phyloP scores from a whole-genome alignment of 2,329 filamentous ascomycete genomes.

The Aspergillus costaricaensis region DNA sequence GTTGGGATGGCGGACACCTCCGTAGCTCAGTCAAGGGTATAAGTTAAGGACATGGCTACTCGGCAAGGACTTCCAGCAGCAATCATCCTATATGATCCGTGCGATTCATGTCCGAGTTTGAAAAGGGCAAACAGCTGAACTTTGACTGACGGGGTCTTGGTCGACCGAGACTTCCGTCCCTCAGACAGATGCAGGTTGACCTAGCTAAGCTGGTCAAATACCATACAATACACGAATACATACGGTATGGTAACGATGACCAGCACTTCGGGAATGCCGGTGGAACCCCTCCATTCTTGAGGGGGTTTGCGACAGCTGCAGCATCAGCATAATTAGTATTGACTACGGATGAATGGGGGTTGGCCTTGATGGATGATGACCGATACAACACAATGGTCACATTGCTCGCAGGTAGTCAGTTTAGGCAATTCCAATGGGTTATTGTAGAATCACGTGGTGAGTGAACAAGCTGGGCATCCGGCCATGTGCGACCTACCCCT shows the following conservation, averaged over 20 bases:
- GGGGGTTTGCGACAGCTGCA: slow-evolving; percentile 20
- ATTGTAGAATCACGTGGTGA: slow-evolving; percentile 2
- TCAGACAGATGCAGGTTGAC: not conserved
- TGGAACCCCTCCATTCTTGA: slow-evolving; percentile 18
- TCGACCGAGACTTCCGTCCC: not conserved
- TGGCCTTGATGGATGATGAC: not conserved
- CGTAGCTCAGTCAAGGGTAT: not conserved
- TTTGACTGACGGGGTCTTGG: not conserved
- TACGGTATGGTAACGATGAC: slow-evolving; percentile 12
- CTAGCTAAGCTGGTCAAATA: not conserved
- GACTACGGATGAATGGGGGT: slow-evolving; percentile 4
- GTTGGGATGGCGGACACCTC: not conserved
- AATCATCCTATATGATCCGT: not conserved
- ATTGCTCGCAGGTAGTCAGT: not conserved
- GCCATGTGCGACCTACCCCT: slow-evolving; percentile 17
- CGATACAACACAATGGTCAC: not conserved
- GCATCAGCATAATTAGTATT: slow-evolving; percentile 7
- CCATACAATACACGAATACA: not conserved
- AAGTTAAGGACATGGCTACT: not conserved
- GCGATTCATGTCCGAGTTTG: not conserved
- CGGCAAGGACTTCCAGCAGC: not conserved
- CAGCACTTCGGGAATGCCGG: slow-evolving; percentile 20
- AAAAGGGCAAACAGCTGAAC: not conserved
- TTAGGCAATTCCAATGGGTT: not conserved
- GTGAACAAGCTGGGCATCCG: slow-evolving; percentile 1